Evolutionary conservation across 2,329 filamentous ascomycete genomes (phyloP), one percentile per base, ranked within the genome.

Genomic region (Massarina eburnea): DNA sequence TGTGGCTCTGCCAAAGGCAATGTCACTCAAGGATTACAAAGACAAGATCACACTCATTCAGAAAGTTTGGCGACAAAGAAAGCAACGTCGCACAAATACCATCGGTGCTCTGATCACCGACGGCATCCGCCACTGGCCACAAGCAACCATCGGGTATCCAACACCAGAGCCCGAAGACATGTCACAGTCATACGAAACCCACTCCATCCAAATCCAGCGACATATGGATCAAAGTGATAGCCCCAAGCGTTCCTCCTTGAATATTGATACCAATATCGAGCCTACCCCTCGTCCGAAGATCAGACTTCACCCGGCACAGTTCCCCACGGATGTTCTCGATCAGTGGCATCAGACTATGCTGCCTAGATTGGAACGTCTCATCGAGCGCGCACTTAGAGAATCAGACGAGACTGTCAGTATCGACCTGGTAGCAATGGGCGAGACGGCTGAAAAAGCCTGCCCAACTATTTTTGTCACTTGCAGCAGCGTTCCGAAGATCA

Each of bases 401-500:
- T 80, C 89, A 39, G 80, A 84, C 0, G 88, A 92, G 64, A 89
- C 87, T 0, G 83, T 89, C 26, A 88, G 89, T 58, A 89, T 92
- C 32, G 87, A 86, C 8, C 80, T 92, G 1, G 83, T 89, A 49
- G 86, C 84, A 1, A 83, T 91, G 32, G 88, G 88, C 15, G 83
- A 87, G 41, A 83, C 82, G 3, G 77, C 82, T 5, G 77, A 83
- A 27, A 82, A 80, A 43, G 83, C 84, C 0, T 80, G 79, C 43
- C 87, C 88, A 0, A 91, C 88, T 0, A 86, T 91, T 0, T 76
- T 91, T 17, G 83, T 92, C 8, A 84, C 89, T 3, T 92, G 88
- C 70, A 86, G 82, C 2, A 91, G 86, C 3, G 85, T 89, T 8
- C 76, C 76, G 39, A 89, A 88, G 63, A 84, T 91, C 22, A 84